Percentiles rank a stretch among this genome's conserved stretches.
These are phyloP conservation scores for Taiwanofungus camphoratus DNA, from an alignment of 1,284 basidiomycete genomes.

Conservation along the genomic window DNA sequence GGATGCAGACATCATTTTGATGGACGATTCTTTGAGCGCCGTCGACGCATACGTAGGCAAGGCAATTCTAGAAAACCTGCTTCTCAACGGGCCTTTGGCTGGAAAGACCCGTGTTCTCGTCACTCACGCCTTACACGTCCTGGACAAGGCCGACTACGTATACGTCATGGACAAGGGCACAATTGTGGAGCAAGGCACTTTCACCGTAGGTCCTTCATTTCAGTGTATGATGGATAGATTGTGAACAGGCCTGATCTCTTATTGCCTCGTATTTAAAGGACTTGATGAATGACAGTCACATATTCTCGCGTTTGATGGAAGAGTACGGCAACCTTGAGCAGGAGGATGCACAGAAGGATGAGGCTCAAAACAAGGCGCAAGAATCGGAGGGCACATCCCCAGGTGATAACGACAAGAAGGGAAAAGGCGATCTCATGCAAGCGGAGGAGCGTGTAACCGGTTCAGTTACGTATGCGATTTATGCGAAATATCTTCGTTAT, in stretches of 20 bases:
- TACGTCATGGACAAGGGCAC: conserved; percentile 70
- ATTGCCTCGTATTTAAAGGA: conserved; percentile 28
- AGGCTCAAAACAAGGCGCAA: conserved; percentile 16
- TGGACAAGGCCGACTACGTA: conserved; percentile 63
- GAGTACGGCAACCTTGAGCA: conserved; percentile 48
- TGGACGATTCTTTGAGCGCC: conserved; percentile 69
- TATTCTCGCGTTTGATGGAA: conserved; percentile 57
- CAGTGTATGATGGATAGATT: not conserved
- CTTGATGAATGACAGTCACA: conserved; percentile 44
- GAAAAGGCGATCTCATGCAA: conserved; percentile 29
- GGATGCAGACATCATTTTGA: conserved; percentile 63
- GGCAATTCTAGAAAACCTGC: conserved; percentile 54
- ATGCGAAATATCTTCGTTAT: conserved; percentile 34
- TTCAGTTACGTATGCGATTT: conserved; percentile 28
- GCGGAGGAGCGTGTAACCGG: conserved; percentile 32
- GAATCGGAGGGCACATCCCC: conserved; percentile 23
- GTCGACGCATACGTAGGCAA: conserved; percentile 70
- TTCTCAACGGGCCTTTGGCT: conserved; percentile 51
- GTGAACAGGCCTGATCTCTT: not conserved
- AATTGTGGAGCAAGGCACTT: conserved; percentile 62
- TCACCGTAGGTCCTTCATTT: conserved; percentile 32
- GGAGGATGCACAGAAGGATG: conserved; percentile 24
- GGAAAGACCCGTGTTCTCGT: conserved; percentile 69
- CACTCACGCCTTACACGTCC: conserved; percentile 70
- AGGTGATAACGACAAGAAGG: conserved; percentile 10